Evolutionary conservation across 2,329 filamentous ascomycete genomes (phyloP).

Genomic region (Aspergillus ibericus): DNA sequence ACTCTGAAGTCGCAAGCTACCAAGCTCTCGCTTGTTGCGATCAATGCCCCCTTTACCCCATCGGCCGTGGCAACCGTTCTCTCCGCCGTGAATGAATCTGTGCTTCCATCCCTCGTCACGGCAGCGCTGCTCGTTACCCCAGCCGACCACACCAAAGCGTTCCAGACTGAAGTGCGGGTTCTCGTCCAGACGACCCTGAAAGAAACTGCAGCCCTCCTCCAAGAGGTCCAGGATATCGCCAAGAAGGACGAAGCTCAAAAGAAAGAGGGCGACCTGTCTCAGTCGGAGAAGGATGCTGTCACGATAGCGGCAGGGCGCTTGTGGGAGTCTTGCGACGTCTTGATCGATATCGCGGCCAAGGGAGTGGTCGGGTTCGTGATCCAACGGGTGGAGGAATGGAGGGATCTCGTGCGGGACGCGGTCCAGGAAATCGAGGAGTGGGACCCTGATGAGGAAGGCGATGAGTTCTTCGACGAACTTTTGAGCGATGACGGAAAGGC

Average conservation of each 20-base stretch:
- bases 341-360: slow-evolving; percentile 62
- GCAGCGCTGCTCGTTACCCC: slow-evolving; percentile 66
- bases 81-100: slow-evolving; percentile 67
- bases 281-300: slow-evolving; percentile 50
- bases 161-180: slow-evolving; percentile 64
- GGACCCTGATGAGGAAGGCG: slow-evolving; percentile 69
- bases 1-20: slow-evolving; percentile 81
- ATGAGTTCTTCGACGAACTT: slow-evolving; percentile 51
- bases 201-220: slow-evolving; percentile 63
- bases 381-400: slow-evolving; percentile 70
- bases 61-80: slow-evolving; percentile 71
- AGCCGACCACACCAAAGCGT: slow-evolving; percentile 61
- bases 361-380: slow-evolving; percentile 72
- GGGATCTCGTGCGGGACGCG: slow-evolving; percentile 75
- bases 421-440: slow-evolving; percentile 85
- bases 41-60: slow-evolving; percentile 83
- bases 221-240: slow-evolving; percentile 56
- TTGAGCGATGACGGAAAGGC: slow-evolving; percentile 31
- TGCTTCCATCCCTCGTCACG: slow-evolving; percentile 73
- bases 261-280: slow-evolving; percentile 28
- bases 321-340: slow-evolving; percentile 79
- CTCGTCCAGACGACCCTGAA: slow-evolving; percentile 61
- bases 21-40: slow-evolving; percentile 81
- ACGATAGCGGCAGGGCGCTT: slow-evolving; percentile 73
- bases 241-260: slow-evolving; percentile 42